A percentile compares a stretch with the other conserved stretches of the same genome.
Evolutionary conservation across 371 early-diverging fungal genomes (phyloP).

Genomic region (Chytridium lagenaria): DNA sequence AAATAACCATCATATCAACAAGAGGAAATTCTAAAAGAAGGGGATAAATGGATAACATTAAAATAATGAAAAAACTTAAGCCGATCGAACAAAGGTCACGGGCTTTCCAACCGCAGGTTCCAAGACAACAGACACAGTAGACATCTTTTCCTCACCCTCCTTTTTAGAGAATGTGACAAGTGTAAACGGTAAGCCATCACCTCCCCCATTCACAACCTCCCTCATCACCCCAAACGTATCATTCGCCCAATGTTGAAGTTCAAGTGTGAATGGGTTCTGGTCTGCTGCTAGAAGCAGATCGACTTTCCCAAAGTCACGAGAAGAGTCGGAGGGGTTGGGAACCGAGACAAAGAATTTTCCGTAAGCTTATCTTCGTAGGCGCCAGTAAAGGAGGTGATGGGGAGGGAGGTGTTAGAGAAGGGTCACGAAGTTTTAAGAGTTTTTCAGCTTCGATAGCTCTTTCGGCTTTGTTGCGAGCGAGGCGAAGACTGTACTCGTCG

Average conservation of each 20-base stretch:
- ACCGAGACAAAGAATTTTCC: background rate
- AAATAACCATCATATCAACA: no score
- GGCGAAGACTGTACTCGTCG: background rate
- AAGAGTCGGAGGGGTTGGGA: no score
- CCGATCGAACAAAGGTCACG: background rate
- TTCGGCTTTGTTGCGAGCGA: background rate
- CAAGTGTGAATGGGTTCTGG: background rate
- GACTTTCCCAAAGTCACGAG: no score
- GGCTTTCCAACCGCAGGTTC: background rate
- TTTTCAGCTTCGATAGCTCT: background rate
- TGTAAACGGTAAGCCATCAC: background rate
- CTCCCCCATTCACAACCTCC: background rate
- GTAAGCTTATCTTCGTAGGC: background rate
- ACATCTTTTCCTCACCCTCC: background rate
- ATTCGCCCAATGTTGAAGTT: background rate
- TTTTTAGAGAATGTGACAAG: background rate
- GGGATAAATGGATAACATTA: no score
- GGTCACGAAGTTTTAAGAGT: background rate
- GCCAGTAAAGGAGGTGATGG: background rate
- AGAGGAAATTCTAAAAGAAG: no score
- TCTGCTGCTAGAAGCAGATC: background rate
- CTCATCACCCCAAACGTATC: background rate
- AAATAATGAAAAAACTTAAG: no score
- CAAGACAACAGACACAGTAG: background rate
- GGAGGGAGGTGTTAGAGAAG: background rate